Evolutionary conservation across 768 basidiomycete species (phyloP).

Genomic region (Cyclocybe aegerita): DNA sequence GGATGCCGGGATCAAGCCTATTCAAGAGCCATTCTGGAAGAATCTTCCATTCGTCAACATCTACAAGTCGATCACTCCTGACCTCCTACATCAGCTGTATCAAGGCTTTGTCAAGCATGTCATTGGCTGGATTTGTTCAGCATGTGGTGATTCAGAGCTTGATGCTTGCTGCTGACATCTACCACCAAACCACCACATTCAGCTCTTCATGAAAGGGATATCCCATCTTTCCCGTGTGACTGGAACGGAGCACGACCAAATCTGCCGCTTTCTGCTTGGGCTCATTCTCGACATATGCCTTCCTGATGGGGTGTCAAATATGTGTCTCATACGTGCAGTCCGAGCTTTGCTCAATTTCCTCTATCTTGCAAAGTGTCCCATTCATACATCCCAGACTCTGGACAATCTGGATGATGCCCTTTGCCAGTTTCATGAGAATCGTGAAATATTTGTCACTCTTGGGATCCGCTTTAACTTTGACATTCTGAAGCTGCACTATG

Average conservation of each 20-base stretch:
- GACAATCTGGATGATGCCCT: constrained; percentile 9
- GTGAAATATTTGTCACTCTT: constrained; percentile 10
- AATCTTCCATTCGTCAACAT: constrained; percentile 39
- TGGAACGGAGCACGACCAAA: constrained; percentile 15
- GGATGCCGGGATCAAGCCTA: constrained; percentile 21
- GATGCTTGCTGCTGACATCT: constrained; percentile 35
- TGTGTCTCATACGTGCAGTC: constrained; percentile 4
- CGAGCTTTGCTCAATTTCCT: constrained; percentile 14
- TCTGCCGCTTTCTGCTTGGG: constrained; percentile 8
- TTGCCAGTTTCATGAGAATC: constrained; percentile 1
- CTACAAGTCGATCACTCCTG: constrained; percentile 38
- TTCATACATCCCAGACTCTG: constrained; percentile 12
- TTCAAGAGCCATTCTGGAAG: constrained; percentile 39
- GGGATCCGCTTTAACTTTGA: constrained; percentile 31
- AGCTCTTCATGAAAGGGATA: constrained; percentile 19
- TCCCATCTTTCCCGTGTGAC: constrained; percentile 7
- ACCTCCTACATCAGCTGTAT: constrained; percentile 48
- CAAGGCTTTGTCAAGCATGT: constrained; percentile 44
- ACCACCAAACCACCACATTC: constrained; percentile 22
- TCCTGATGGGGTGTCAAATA: constrained; percentile 3
- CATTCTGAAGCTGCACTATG: constrained; percentile 34
- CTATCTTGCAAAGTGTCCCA: constrained; percentile 12
- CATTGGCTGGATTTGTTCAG: constrained; percentile 30
- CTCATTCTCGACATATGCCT: constrained; percentile 7
- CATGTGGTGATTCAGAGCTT: constrained; percentile 27